Evolutionary conservation across 768 basidiomycete species (phyloP).

Genomic region (Tulasnella sp.): DNA sequence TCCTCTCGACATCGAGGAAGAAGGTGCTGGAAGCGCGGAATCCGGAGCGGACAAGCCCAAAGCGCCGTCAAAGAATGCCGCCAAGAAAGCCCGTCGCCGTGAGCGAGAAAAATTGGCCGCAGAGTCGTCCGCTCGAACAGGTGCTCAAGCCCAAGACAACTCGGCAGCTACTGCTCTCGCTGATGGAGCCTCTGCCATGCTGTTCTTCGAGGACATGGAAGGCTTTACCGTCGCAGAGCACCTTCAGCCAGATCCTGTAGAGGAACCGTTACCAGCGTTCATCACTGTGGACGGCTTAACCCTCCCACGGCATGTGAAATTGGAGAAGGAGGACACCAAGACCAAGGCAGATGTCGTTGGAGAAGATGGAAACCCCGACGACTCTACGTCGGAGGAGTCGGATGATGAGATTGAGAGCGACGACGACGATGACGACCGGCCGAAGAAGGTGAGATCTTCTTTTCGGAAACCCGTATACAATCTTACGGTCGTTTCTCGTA

Average conservation of each 20-base stretch:
- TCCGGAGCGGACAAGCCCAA: neutral
- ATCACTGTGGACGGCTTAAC: neutral
- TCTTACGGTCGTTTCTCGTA: neutral
- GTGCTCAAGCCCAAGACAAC: neutral
- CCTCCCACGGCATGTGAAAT: constrained; percentile 12
- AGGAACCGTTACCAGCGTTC: neutral
- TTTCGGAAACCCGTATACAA: neutral
- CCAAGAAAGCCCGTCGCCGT: neutral
- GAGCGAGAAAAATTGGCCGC: neutral
- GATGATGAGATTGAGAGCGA: neutral
- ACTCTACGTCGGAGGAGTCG: neutral
- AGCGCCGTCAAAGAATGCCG: neutral
- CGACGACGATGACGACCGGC: neutral
- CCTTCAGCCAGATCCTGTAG: neutral
- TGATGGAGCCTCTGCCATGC: neutral
- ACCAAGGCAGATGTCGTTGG: neutral
- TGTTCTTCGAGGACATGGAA: neutral
- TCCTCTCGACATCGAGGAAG: neutral
- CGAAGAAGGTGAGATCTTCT: neutral
- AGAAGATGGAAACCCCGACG: neutral
- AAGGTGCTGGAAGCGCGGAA: neutral
- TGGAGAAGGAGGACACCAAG: neutral
- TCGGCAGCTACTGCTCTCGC: neutral
- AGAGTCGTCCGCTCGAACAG: neutral
- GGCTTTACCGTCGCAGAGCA: neutral